These are phyloP conservation scores for Candida dajiaensis DNA, from an alignment of 805 yeast genomes.

Conservation along the genomic window DNA sequence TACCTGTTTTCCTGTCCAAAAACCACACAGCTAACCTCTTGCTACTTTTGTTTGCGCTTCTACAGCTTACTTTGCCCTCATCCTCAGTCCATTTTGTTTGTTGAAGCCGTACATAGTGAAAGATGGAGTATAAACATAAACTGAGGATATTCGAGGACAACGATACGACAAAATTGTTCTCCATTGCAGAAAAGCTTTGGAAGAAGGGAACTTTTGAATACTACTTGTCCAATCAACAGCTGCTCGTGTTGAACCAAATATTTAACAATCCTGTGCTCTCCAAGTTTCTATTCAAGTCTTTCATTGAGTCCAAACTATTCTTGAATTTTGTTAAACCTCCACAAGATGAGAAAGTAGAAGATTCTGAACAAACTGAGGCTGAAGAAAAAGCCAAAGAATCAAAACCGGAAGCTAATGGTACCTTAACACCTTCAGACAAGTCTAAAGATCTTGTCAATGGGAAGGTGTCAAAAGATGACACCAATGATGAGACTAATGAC, in stretches of 20 bases:
- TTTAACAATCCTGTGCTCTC: slow-evolving; percentile 29
- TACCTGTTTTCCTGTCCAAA: neutral
- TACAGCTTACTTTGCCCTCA: neutral
- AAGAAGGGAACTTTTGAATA: slow-evolving; percentile 37
- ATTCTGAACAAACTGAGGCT: neutral
- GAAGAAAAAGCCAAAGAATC: neutral
- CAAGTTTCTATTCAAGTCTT: slow-evolving; percentile 35
- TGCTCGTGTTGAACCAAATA: slow-evolving; percentile 41
- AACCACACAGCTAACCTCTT: neutral
- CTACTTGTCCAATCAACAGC: slow-evolving; percentile 51
- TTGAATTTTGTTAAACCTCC: slow-evolving; percentile 19
- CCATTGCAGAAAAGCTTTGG: slow-evolving; percentile 19
- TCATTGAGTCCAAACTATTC: slow-evolving; percentile 31
- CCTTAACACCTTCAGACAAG: neutral
- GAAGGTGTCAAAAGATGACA: neutral
- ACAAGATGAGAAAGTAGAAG: neutral
- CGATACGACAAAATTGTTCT: slow-evolving; percentile 20
- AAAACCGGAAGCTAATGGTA: neutral
- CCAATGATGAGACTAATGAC: neutral
- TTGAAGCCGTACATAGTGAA: neutral
- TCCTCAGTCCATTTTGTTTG: neutral
- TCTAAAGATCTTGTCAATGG: neutral
- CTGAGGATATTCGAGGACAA: slow-evolving; percentile 24
- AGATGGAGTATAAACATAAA: neutral
- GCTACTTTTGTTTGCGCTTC: neutral